These are phyloP conservation scores for Cryptococcus jaspeensis DNA, from an alignment of 1,284 basidiomycete genomes.

Conservation along the genomic window DNA sequence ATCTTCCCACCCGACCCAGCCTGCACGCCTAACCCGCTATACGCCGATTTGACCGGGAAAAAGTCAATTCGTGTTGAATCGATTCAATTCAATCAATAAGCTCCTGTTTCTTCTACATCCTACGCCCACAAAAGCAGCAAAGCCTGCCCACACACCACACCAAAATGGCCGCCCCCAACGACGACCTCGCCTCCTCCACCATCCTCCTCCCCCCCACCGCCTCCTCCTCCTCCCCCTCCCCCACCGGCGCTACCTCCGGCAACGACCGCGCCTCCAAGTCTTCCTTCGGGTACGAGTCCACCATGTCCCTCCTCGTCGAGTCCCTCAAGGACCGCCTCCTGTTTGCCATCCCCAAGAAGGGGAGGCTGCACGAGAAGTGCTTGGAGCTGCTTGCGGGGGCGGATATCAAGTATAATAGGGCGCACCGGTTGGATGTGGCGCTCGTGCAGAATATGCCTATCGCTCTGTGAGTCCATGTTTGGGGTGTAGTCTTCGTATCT, in stretches of 20 bases:
- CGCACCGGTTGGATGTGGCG: slow-evolving; percentile 85
- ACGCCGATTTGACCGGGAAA: too few species aligned
- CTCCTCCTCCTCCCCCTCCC: slow-evolving; percentile 1
- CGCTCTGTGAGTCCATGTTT: slow-evolving; percentile 77
- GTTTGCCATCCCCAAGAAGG: slow-evolving; percentile 98
- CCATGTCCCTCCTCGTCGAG: slow-evolving; percentile 56
- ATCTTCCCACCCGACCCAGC: too few species aligned
- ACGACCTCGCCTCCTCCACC: too few species aligned
- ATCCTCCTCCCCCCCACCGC: not conserved
- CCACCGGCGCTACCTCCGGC: slow-evolving; percentile 4
- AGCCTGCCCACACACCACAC: not conserved
- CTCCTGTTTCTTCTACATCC: too few species aligned
- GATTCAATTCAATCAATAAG: too few species aligned
- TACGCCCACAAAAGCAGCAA: slow-evolving; percentile 1
- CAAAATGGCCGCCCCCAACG: not conserved
- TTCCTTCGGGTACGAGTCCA: slow-evolving; percentile 46
- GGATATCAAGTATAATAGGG: slow-evolving; percentile 92
- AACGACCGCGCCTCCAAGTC: slow-evolving; percentile 15
- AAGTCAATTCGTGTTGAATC: too few species aligned
- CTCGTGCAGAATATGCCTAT: slow-evolving; percentile 90
- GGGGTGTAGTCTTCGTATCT: too few species aligned
- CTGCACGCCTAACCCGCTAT: too few species aligned
- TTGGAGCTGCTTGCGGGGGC: slow-evolving; percentile 84
- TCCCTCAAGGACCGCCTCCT: slow-evolving; percentile 70
- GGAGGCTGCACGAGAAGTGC: slow-evolving; percentile 90